Evolutionary conservation across 1,284 basidiomycete genomes (phyloP).

Genomic region (Trichosporon sp.): DNA sequence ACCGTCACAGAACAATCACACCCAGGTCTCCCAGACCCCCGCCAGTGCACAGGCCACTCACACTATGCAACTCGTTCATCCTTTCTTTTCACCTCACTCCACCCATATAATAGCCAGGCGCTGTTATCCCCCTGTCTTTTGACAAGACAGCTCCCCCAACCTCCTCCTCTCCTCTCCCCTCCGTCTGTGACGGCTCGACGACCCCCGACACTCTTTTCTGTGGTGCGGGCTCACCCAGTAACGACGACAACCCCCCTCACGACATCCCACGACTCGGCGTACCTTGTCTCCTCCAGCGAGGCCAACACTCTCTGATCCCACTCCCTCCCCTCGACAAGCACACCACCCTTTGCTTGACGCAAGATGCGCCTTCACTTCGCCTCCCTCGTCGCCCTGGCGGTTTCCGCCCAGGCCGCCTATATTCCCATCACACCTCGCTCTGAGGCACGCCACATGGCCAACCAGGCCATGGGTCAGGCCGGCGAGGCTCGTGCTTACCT

Average conservation of each 20-base stretch:
- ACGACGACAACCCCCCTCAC: not conserved
- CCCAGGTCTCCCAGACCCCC: not conserved
- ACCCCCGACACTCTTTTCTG: conserved; percentile 7
- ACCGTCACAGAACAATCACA: not conserved
- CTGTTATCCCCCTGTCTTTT: not conserved
- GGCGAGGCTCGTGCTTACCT: conserved; percentile 3
- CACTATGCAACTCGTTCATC: not conserved
- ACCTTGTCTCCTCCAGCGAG: not conserved
- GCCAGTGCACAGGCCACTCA: not conserved
- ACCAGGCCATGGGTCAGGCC: conserved; percentile 3
- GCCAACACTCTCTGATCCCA: not conserved
- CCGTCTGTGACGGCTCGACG: conserved; percentile 7
- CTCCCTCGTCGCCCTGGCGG: conserved; percentile 3
- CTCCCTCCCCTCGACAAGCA: not conserved
- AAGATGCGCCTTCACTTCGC: not conserved
- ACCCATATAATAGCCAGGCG: not conserved
- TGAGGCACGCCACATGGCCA: not conserved
- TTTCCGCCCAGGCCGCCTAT: not conserved
- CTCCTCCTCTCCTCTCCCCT: not conserved
- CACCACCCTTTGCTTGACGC: not conserved
- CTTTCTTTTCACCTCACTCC: not conserved
- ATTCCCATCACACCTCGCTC: not conserved
- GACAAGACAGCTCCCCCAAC: conserved; percentile 3
- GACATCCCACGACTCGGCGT: not conserved
- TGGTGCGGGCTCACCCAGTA: conserved; percentile 2